phyloP scores from a whole-genome alignment of 345 rosid species.

The Aquilaria malaccensis region DNA sequence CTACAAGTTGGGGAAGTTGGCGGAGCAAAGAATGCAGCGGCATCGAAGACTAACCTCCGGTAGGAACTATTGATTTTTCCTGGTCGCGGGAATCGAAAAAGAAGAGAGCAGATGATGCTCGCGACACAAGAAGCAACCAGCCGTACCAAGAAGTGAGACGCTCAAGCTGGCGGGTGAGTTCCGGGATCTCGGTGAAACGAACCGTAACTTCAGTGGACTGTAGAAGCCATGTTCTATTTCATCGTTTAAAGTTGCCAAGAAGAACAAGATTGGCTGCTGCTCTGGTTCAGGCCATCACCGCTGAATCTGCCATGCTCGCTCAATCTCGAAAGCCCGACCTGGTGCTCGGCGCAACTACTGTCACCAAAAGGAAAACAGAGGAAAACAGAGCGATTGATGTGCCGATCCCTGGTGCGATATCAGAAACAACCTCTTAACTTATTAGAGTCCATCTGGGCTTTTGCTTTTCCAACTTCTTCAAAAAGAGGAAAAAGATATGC shows the following conservation, averaged over 20 bases:
- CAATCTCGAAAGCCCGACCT: too few relatives aligned
- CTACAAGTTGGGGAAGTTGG: background rate
- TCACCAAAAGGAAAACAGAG: too few relatives aligned
- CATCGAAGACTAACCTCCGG: background rate
- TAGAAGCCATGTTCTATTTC: background rate
- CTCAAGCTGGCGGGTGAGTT: background rate
- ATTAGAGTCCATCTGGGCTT: too few relatives aligned
- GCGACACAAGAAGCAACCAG: background rate
- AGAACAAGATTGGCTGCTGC: background rate
- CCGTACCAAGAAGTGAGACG: background rate
- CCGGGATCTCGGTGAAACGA: background rate
- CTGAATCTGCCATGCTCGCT: too few relatives aligned
- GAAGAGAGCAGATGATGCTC: background rate
- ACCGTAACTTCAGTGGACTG: background rate
- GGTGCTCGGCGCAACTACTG: too few relatives aligned
- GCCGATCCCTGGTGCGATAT: too few relatives aligned
- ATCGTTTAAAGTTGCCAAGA: background rate
- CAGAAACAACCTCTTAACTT: too few relatives aligned
- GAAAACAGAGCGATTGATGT: too few relatives aligned
- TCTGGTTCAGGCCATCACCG: too few relatives aligned
- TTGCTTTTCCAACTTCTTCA: too few relatives aligned
- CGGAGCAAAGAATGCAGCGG: background rate
- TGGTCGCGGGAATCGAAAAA: background rate
- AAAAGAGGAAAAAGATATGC: too few relatives aligned
- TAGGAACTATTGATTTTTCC: background rate